These are phyloP conservation scores for Corylus heterophylla DNA, from an alignment of 306 rosid genomes.

Conservation along the genomic window DNA sequence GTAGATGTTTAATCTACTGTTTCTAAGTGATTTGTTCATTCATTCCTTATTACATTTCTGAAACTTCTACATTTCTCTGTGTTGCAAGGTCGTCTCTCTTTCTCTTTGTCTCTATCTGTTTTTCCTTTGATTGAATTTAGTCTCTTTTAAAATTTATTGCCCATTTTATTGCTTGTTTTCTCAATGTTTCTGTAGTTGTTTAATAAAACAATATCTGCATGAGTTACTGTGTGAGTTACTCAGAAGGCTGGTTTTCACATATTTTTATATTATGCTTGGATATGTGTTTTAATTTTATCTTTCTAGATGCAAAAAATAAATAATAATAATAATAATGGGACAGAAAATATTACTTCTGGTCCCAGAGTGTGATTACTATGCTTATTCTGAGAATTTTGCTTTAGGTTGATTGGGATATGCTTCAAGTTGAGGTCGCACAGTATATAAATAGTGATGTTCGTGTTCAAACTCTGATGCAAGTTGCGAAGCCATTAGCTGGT, in stretches of 20 bases:
- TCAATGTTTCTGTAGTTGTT: not conserved
- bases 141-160: not conserved
- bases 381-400: constrained; percentile 34
- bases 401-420: constrained; percentile 64
- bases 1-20: too few relatives aligned
- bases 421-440: constrained; percentile 80
- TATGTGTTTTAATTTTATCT: not conserved
- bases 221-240: not conserved
- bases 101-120: not conserved
- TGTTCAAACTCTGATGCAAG: constrained; percentile 45
- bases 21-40: not conserved
- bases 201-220: not conserved
- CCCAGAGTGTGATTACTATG: constrained; percentile 18
- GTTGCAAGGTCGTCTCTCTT: not conserved
- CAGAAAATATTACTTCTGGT: not conserved
- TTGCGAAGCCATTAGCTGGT: constrained; percentile 57
- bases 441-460: constrained; percentile 85
- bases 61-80: not conserved
- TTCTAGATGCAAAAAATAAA: not conserved
- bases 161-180: not conserved
- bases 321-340: not conserved
- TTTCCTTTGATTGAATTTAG: not conserved
- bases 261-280: not conserved
- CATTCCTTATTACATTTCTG: not conserved
- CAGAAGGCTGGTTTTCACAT: not conserved